Conservation (phyloP, 129 eudicot species). For the Helianthus annuus region DNA sequence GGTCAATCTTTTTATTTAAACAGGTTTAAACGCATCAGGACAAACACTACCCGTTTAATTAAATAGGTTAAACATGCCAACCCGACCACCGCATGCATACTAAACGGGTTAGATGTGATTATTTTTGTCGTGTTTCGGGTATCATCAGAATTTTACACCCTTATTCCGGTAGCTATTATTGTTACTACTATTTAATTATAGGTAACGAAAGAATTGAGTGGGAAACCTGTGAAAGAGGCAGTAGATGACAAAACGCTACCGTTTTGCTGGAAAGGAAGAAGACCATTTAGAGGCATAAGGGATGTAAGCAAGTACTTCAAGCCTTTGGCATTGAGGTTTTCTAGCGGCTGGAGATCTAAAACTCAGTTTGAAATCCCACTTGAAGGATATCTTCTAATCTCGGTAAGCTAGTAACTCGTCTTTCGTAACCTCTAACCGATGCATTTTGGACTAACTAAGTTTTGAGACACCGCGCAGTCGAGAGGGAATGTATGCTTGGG, state of each 20-base stretch:
- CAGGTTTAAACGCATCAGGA: background rate
- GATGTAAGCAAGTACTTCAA: constrained; percentile 79
- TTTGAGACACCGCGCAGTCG: constrained; percentile 34
- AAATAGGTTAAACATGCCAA: background rate
- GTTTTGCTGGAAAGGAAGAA: constrained; percentile 84
- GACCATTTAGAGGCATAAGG: constrained; percentile 64
- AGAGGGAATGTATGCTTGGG: constrained; percentile 89
- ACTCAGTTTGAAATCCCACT: constrained; percentile 76
- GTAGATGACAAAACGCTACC: constrained; percentile 82
- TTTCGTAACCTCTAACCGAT: constrained; percentile 8
- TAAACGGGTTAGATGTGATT: background rate
- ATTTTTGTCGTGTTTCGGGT: background rate
- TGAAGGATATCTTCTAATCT: constrained; percentile 77
- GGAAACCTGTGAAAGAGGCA: constrained; percentile 69
- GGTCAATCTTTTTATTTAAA: background rate
- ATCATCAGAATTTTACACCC: background rate
- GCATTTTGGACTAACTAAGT: background rate
- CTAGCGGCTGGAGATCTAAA: constrained; percentile 70
- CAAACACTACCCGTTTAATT: background rate
- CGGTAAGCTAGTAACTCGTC: constrained; percentile 43
- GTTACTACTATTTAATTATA: constrained; percentile 5
- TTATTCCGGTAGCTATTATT: background rate
- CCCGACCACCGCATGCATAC: too few relatives aligned
- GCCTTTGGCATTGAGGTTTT: constrained; percentile 66
- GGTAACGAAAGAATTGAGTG: constrained; percentile 64